Base-by-base conservation (phyloP, 345 rosid species). In the Eucalyptus tenuipes region DNA sequence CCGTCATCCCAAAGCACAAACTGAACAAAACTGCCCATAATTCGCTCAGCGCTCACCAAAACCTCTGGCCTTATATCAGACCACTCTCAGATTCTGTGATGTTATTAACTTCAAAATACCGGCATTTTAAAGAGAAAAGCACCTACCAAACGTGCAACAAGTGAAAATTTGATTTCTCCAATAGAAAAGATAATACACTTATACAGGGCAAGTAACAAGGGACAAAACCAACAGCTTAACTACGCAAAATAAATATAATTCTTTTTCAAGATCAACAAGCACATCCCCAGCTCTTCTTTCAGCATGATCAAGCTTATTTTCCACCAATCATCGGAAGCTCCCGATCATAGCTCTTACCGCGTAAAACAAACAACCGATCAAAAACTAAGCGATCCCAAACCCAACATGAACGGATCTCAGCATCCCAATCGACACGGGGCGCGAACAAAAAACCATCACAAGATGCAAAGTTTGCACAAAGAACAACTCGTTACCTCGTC, bases 401-500 rank as follows among this genome's bases (percentile, higher is more conserved):
- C 48, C 25, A 53, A 53, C 87, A 86, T 4, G 24, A 86, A 4
- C n/a, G 31, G 59, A 52, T 86, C 59, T 50, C 44, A 16, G 18
- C 13, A 53, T 31, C 42, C 49, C 17, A 55, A 49, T 50, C 42
- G 59, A 53, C 55, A 22, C 47, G 0, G 9, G 17, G 27, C 61
- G 52, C 37, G 68, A 49, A 13, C 33, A 16, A 45, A 47, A 44
- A 29, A 33, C 48, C 47, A 71, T 55, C 33, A 57, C 52, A 5
- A 45, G 7, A 55, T 55, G 66, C 22, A 10, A 49, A 40, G 14
- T 71, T 68, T 8, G 15, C 42, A 87, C 52, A 18, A 18, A 31
- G 48, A 45, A 81, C 71, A 25, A 31, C 25, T 10, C 89, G 45
- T 92, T 92, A 96, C 98, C 96, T 96, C 98, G 87, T 96, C 98